Percentiles rank a stretch among this genome's conserved stretches.
phyloP scores from a whole-genome alignment of 331 rosid genomes.

The Quercus lobata region DNA sequence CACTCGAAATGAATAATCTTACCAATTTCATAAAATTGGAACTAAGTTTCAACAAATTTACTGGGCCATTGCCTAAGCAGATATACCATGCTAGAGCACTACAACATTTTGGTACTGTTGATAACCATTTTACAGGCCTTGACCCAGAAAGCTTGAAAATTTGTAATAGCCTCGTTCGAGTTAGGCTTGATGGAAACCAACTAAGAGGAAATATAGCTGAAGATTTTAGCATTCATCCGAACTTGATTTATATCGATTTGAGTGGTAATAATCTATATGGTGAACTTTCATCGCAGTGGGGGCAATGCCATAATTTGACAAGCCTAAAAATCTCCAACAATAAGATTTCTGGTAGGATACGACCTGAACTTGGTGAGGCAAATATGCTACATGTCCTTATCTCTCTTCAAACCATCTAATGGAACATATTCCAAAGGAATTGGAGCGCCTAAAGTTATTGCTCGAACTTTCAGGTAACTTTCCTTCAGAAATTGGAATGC shows the following conservation, averaged over 20 bases:
- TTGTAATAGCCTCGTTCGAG: slow-evolving; percentile 27
- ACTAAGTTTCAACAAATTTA: rapidly evolving
- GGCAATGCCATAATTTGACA: not conserved
- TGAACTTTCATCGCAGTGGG: slow-evolving; percentile 37
- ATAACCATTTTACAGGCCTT: too few relatives aligned
- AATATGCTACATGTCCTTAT: slow-evolving; percentile 20
- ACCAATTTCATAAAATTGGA: rapidly evolving
- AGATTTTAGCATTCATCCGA: slow-evolving; percentile 41
- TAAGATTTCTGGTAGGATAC: slow-evolving; percentile 26
- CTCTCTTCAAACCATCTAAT: slow-evolving; percentile 39
- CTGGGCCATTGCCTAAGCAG: too few relatives aligned
- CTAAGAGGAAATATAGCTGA: slow-evolving; percentile 39
- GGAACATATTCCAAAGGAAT: slow-evolving; percentile 39
- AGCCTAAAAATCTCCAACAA: slow-evolving; percentile 18
- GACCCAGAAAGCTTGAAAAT: not conserved
- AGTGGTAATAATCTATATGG: slow-evolving; percentile 44
- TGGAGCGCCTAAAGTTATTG: slow-evolving; percentile 26
- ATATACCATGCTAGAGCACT: too few relatives aligned
- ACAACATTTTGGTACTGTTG: rapidly evolving
- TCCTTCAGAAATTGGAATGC: slow-evolving; percentile 28
- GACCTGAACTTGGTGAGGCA: slow-evolving; percentile 27
- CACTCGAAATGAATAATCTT: too few relatives aligned
- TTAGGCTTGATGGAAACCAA: slow-evolving; percentile 31
- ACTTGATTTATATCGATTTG: slow-evolving; percentile 23
- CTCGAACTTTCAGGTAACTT: slow-evolving; percentile 27